Conservation (phyloP, 2,329 filamentous ascomycete genomes). For the Exophiala mesophila region DNA sequence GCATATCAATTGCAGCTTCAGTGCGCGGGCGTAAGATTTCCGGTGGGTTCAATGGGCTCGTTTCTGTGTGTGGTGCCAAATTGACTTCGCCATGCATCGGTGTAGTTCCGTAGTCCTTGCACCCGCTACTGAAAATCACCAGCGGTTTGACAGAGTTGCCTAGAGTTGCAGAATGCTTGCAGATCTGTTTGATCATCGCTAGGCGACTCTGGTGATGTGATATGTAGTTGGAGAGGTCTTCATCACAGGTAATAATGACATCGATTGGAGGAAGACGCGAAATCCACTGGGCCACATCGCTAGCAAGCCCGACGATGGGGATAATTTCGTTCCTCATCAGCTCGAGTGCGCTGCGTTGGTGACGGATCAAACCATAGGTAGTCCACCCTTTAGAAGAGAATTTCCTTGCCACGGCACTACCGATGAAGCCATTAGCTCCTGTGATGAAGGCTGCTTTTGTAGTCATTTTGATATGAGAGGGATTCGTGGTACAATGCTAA, state of each 20-base stretch:
- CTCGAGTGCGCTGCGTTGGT: slow-evolving; percentile 2
- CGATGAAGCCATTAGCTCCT: slow-evolving; percentile 49
- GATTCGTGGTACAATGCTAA: too few relatives aligned
- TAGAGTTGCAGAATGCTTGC: slow-evolving; percentile 17
- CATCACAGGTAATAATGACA: slow-evolving; percentile 42
- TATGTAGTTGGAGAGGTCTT: slow-evolving; percentile 38
- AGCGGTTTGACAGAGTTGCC: slow-evolving; percentile 35
- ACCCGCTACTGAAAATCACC: slow-evolving; percentile 46
- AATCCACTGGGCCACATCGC: slow-evolving; percentile 5
- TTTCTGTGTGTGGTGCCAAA: slow-evolving; percentile 42
- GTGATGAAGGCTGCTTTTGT: slow-evolving; percentile 40
- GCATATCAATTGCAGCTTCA: slow-evolving; percentile 32
- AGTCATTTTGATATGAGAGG: slow-evolving; percentile 15
- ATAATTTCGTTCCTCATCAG: slow-evolving; percentile 17
- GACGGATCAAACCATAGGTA: slow-evolving; percentile 43
- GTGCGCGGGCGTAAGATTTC: slow-evolving; percentile 32
- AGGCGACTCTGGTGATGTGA: slow-evolving; percentile 38
- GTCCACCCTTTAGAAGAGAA: slow-evolving; percentile 45
- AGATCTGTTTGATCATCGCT: slow-evolving; percentile 33
- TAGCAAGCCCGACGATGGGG: slow-evolving; percentile 14
- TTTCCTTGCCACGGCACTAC: slow-evolving; percentile 41
- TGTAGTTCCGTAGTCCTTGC: slow-evolving; percentile 47
- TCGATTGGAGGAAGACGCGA: slow-evolving; percentile 30
- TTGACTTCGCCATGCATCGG: slow-evolving; percentile 31
- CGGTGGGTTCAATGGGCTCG: slow-evolving; percentile 35